Evolutionary conservation across 2,329 filamentous ascomycete species (phyloP).

Genomic region (Colletotrichum eremochloae): DNA sequence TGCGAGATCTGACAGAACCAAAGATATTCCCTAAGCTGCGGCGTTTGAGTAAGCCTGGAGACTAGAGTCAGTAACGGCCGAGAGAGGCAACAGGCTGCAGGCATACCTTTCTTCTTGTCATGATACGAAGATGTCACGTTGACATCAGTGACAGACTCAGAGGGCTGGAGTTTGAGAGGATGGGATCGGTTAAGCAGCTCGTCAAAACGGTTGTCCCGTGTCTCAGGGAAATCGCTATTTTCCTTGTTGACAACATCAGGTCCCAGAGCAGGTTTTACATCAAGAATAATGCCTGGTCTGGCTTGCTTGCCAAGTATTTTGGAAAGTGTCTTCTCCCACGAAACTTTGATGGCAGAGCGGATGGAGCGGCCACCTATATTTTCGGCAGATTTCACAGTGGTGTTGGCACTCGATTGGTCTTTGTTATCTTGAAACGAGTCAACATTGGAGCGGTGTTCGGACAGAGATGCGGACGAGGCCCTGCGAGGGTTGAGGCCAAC

Average conservation of each 20-base stretch:
- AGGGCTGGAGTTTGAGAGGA: background rate
- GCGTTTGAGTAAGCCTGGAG: conserved; percentile 4
- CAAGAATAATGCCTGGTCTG: background rate
- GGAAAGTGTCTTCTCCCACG: background rate
- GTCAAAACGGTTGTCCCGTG: background rate
- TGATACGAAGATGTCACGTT: background rate
- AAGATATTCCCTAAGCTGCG: conserved; percentile 14
- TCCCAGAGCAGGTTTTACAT: background rate
- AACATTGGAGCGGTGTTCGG: background rate
- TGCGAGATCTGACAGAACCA: conserved; percentile 6
- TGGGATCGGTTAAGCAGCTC: conserved; percentile 3
- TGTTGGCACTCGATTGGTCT: background rate
- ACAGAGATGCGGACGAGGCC: background rate
- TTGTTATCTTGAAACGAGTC: background rate
- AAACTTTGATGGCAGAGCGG: conserved; percentile 1
- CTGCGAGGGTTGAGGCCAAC: background rate
- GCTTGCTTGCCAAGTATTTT: background rate
- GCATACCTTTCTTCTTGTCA: background rate
- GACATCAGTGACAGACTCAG: background rate
- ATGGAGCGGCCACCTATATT: background rate
- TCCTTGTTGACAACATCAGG: background rate
- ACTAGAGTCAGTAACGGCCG: background rate
- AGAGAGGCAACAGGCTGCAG: background rate
- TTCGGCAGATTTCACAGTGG: background rate
- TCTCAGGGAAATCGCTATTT: background rate